Conservation (phyloP, 805 yeast genomes). For the Suhomyces sp. region DNA sequence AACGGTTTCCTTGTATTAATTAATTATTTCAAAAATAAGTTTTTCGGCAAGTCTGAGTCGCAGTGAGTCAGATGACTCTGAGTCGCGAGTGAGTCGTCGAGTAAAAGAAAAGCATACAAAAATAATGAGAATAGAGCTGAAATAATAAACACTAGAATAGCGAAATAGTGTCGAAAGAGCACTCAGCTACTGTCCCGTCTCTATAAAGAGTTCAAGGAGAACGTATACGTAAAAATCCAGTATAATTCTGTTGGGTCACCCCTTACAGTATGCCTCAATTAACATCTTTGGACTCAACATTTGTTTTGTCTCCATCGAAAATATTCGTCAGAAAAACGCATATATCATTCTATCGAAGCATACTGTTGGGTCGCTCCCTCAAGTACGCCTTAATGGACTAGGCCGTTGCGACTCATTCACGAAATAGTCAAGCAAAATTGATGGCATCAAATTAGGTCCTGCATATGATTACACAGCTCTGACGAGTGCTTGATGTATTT, state of each 20-base stretch:
- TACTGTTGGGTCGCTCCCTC: background rate
- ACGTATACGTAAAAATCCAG: background rate
- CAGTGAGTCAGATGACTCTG: conserved; percentile 1
- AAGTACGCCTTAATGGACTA: background rate
- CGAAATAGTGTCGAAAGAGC: background rate
- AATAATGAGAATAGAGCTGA: background rate
- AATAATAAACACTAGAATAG: background rate
- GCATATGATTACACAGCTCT: background rate
- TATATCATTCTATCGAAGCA: background rate
- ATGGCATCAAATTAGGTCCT: background rate
- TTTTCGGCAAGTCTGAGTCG: background rate
- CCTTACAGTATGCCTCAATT: background rate
- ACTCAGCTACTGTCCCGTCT: background rate
- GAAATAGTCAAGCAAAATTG: background rate
- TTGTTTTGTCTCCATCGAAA: background rate
- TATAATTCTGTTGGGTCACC: background rate
- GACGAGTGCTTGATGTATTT: too few relatives aligned
- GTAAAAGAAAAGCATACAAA: background rate
- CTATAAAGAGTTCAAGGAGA: background rate
- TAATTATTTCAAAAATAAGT: background rate
- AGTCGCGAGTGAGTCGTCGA: background rate
- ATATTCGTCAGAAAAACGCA: background rate
- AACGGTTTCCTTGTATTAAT: background rate
- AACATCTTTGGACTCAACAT: background rate
- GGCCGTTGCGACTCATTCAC: background rate